A percentile compares a stretch with the other conserved stretches of the same genome.
phyloP scores from a whole-genome alignment of 164 flowering plant genomes.

The Aristolochia californica region DNA sequence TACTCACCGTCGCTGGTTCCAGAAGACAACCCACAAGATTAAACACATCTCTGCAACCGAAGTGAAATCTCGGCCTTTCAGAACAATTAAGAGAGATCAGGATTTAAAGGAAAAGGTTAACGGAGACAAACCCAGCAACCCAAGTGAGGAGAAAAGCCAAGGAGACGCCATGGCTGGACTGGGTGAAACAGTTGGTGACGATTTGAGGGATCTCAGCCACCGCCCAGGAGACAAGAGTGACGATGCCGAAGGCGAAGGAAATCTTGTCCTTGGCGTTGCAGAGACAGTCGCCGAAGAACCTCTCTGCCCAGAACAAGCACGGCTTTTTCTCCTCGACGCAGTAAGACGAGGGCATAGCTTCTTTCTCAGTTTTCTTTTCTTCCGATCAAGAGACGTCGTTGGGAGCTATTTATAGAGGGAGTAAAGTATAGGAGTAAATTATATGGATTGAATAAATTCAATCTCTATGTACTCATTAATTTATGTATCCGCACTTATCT shows the following conservation, averaged over 20 bases:
- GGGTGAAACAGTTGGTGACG: constrained; percentile 68
- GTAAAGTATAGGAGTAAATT: too few relatives aligned
- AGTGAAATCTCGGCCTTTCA: background rate
- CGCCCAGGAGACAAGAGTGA: constrained; percentile 68
- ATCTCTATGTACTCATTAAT: too few relatives aligned
- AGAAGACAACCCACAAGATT: constrained; percentile 79
- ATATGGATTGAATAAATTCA: too few relatives aligned
- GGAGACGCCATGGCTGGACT: constrained; percentile 88
- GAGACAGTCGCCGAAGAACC: constrained; percentile 62
- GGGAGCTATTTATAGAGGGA: too few relatives aligned
- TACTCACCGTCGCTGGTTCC: constrained; percentile 84
- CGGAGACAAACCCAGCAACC: constrained; percentile 50
- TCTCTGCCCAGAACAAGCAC: constrained; percentile 60
- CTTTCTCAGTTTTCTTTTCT: constrained; percentile 5
- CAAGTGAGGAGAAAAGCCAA: constrained; percentile 76
- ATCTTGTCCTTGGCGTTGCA: constrained; percentile 57
- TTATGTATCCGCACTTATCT: too few relatives aligned
- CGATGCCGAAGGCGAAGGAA: constrained; percentile 51
- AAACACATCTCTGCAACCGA: constrained; percentile 66
- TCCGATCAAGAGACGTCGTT: too few relatives aligned
- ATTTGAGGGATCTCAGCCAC: constrained; percentile 93
- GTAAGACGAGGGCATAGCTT: constrained; percentile 15
- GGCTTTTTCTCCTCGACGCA: constrained; percentile 51
- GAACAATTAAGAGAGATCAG: background rate
- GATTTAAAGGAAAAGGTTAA: too few relatives aligned